Percentiles rank a stretch among this genome's conserved stretches.
phyloP scores from a whole-genome alignment of 495 filamentous ascomycete genomes.

The Penicillium chermesinum region DNA sequence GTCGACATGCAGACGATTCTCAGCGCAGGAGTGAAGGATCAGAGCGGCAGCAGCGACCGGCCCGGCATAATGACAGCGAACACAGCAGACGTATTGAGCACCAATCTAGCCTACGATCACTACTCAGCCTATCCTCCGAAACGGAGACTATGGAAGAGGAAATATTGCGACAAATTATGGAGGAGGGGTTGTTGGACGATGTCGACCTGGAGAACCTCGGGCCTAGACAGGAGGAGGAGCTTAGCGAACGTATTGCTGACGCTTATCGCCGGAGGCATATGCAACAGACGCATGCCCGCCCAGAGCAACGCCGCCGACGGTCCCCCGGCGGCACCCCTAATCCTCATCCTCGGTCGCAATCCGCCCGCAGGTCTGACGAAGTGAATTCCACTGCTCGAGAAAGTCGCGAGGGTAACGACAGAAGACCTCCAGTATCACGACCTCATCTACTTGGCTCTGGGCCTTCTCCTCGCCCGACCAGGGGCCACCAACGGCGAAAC shows the following conservation, averaged over 20 bases:
- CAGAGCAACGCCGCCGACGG: slow-evolving; percentile 23
- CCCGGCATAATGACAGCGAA: slow-evolving; percentile 18
- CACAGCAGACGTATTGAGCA: slow-evolving; percentile 63
- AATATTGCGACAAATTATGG: slow-evolving; percentile 81
- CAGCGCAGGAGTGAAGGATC: slow-evolving; percentile 42
- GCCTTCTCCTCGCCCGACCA: slow-evolving; percentile 26
- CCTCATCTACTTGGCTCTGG: slow-evolving; percentile 50
- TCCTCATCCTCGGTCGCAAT: slow-evolving; percentile 32
- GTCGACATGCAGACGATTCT: slow-evolving; percentile 30
- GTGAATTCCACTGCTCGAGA: slow-evolving; percentile 1
- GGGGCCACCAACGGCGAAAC: slow-evolving; percentile 43
- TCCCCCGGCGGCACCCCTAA: slow-evolving; percentile 19
- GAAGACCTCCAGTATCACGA: slow-evolving; percentile 50
- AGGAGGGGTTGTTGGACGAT: slow-evolving; percentile 80
- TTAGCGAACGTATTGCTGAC: slow-evolving; percentile 83
- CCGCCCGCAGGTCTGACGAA: slow-evolving; percentile 22
- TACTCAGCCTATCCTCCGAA: slow-evolving; percentile 66
- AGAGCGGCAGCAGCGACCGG: slow-evolving; percentile 22
- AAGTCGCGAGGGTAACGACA: slow-evolving; percentile 13
- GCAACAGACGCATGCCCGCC: slow-evolving; percentile 30
- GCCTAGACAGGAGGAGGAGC: slow-evolving; percentile 70
- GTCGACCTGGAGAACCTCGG: slow-evolving; percentile 79
- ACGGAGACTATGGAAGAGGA: slow-evolving; percentile 83
- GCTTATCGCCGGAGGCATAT: slow-evolving; percentile 71
- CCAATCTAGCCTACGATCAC: slow-evolving; percentile 76